These are phyloP conservation scores for Ramaria sp. DNA, from an alignment of 768 basidiomycete species.

Conservation along the genomic window DNA sequence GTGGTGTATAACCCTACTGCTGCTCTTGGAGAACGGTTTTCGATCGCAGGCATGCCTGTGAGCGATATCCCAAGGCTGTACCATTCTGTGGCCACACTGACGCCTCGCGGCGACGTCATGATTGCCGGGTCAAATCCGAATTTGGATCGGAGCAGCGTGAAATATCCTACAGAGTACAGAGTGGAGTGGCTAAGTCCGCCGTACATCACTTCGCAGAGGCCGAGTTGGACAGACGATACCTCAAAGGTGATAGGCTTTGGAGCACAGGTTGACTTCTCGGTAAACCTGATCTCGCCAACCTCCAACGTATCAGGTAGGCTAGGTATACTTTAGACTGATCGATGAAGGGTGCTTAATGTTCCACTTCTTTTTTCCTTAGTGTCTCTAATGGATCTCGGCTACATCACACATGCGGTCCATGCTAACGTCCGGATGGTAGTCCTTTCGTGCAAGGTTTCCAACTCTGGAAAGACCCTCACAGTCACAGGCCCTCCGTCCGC, in stretches of 20 bases:
- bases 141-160: constrained; percentile 58
- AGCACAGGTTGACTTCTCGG: constrained; percentile 21
- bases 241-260: constrained; percentile 15
- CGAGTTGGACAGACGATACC: constrained; percentile 32
- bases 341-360: not conserved
- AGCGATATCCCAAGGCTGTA: constrained; percentile 68
- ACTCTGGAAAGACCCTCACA: constrained; percentile 42
- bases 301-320: not conserved
- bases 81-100: constrained; percentile 74
- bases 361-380: constrained; percentile 28
- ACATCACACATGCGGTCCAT: constrained; percentile 66
- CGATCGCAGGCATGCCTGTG: constrained; percentile 41
- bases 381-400: constrained; percentile 73
- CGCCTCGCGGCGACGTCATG: constrained; percentile 61
- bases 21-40: constrained; percentile 46
- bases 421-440: constrained; percentile 70
- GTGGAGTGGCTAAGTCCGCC: constrained; percentile 81
- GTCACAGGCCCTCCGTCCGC: constrained; percentile 56
- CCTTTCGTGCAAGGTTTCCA: constrained; percentile 42
- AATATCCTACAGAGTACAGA: constrained; percentile 79
- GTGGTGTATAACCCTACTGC: constrained; percentile 58
- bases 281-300: constrained; percentile 21
- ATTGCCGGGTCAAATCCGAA: constrained; percentile 82
- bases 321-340: not conserved
- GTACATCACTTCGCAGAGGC: constrained; percentile 59